These are phyloP conservation scores for Amanita thiersii DNA, from an alignment of 768 basidiomycete species.

Conservation along the genomic window DNA sequence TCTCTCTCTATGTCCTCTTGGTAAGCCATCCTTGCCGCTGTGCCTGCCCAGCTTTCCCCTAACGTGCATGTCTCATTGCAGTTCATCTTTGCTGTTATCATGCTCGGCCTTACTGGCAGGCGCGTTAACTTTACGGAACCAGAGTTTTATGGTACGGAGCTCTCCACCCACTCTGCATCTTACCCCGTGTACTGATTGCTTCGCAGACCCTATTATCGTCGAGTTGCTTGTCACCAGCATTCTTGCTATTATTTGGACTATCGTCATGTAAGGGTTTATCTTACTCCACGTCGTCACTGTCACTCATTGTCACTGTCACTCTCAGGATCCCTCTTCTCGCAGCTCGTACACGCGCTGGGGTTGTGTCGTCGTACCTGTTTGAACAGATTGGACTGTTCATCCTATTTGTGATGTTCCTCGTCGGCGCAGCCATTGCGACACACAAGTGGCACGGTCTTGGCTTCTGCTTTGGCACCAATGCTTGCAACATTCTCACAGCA, in stretches of 20 bases:
- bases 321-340: conserved; percentile 30
- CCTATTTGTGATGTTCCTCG: conserved; percentile 56
- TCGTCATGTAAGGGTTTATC: conserved; percentile 37
- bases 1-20: conserved; percentile 12
- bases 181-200: not conserved
- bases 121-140: conserved; percentile 48
- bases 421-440: conserved; percentile 57
- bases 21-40: conserved; percentile 11
- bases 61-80: conserved; percentile 15
- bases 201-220: conserved; percentile 47
- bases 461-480: conserved; percentile 45
- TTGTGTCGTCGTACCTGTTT: conserved; percentile 30
- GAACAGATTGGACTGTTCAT: conserved; percentile 44
- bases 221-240: conserved; percentile 49
- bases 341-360: conserved; percentile 17
- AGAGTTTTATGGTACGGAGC: conserved; percentile 54
- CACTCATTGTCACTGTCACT: conserved; percentile 18
- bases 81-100: conserved; percentile 24
- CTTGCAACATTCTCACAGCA: conserved; percentile 54
- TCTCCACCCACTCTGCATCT: not conserved
- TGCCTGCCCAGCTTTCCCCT: not conserved
- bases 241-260: conserved; percentile 43
- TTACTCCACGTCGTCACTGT: not conserved
- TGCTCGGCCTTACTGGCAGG: conserved; percentile 42
- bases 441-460: conserved; percentile 44